Evolutionary conservation across 768 basidiomycete species (phyloP).

Genomic region (Hypsizygus marmoreus): DNA sequence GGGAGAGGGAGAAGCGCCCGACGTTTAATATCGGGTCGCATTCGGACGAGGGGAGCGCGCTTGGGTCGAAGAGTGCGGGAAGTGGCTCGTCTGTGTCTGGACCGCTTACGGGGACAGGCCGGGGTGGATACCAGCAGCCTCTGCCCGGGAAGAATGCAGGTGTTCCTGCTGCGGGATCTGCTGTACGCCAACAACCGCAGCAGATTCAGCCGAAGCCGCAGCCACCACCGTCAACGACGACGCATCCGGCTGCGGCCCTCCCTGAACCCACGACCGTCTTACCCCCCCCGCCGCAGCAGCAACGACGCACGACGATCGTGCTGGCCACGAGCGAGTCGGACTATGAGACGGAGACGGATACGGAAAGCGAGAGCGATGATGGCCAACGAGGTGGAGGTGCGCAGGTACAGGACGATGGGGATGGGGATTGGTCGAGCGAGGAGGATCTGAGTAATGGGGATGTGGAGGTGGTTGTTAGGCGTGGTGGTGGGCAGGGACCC

Average conservation of each 20-base stretch:
- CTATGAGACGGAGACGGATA: conserved; percentile 48
- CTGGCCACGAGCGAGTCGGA: conserved; percentile 56
- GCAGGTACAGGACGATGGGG: conserved; percentile 1
- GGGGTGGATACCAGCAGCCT: not conserved
- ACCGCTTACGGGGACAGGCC: not conserved
- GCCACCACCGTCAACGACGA: conserved; percentile 27
- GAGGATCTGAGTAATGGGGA: conserved; percentile 47
- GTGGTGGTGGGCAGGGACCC: conserved; percentile 3
- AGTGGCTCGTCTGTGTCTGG: conserved; percentile 33
- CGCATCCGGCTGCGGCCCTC: conserved; percentile 7
- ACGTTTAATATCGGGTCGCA: conserved; percentile 63
- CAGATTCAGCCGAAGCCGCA: conserved; percentile 18
- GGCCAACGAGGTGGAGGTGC: not conserved
- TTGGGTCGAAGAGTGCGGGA: conserved; percentile 38
- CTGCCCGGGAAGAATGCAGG: not conserved
- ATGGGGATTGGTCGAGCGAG: conserved; percentile 64
- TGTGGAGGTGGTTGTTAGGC: conserved; percentile 21
- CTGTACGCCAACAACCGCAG: not conserved
- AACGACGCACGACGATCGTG: conserved; percentile 46
- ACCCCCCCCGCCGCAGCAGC: conserved; percentile 21
- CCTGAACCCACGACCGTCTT: conserved; percentile 19
- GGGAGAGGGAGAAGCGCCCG: conserved; percentile 22
- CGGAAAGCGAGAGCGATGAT: conserved; percentile 24
- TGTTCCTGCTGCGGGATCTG: not conserved
- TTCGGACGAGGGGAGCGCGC: conserved; percentile 50